phyloP scores from a whole-genome alignment of 2,329 filamentous ascomycete genomes.

The Fusarium metavorans region DNA sequence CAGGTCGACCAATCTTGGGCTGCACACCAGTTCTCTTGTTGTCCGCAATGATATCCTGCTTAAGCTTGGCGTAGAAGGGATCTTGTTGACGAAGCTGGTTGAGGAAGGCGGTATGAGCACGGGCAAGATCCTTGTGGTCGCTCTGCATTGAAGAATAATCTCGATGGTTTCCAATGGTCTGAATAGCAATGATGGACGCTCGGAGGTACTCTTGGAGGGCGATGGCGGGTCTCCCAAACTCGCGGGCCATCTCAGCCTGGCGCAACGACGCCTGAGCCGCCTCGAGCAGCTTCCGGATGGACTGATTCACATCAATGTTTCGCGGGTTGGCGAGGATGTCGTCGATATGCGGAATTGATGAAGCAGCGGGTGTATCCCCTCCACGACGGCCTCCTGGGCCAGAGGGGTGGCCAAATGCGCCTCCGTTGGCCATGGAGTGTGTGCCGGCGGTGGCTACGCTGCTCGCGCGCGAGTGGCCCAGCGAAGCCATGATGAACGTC shows the following conservation, averaged over 20 bases:
- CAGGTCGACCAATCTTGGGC: constrained; percentile 48
- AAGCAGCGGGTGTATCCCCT: constrained; percentile 40
- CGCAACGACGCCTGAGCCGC: constrained; percentile 65
- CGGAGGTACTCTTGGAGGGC: constrained; percentile 88
- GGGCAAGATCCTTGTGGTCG: constrained; percentile 62
- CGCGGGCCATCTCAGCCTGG: constrained; percentile 71
- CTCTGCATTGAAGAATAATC: constrained; percentile 76
- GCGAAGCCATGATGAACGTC: constrained; percentile 40
- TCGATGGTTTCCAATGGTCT: constrained; percentile 80
- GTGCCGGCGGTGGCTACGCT: constrained; percentile 44
- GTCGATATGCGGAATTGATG: constrained; percentile 64
- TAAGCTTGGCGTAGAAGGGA: constrained; percentile 67
- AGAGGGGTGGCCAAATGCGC: constrained; percentile 46
- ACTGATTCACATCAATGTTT: constrained; percentile 62
- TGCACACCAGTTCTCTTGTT: constrained; percentile 72
- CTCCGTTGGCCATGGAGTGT: constrained; percentile 49
- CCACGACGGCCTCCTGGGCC: constrained; percentile 46
- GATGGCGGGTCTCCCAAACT: constrained; percentile 75
- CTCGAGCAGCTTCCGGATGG: constrained; percentile 66
- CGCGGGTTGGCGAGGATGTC: constrained; percentile 61
- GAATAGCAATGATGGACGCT: constrained; percentile 82
- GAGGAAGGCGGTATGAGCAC: constrained; percentile 63
- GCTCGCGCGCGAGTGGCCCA: constrained; percentile 42
- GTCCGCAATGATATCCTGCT: constrained; percentile 70
- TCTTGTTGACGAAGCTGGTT: constrained; percentile 62